Evolutionary conservation across 2,329 filamentous ascomycete genomes (phyloP).

Genomic region (Chrysoporthe austroafricana): DNA sequence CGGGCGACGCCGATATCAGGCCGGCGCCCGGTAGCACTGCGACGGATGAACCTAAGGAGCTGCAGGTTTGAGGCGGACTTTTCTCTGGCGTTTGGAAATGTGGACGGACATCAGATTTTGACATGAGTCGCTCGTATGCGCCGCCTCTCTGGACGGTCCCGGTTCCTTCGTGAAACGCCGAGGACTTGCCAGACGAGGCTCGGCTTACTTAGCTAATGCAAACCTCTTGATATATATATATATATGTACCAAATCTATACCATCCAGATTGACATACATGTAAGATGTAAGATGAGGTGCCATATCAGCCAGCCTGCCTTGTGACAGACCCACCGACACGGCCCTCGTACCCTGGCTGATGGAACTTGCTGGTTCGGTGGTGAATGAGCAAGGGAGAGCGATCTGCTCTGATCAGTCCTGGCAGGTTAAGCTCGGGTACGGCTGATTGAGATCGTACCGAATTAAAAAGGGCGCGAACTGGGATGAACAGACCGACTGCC

Average conservation of each 20-base stretch:
- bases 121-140: not conserved
- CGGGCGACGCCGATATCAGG: conserved; percentile 1
- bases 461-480: not conserved
- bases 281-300: not conserved
- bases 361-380: not conserved
- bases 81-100: not conserved
- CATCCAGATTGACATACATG: not conserved
- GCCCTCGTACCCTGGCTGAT: not conserved
- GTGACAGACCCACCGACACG: not conserved
- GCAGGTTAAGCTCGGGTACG: too few relatives aligned
- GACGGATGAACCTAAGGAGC: not conserved
- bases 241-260: not conserved
- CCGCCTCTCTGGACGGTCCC: not conserved
- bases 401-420: too few relatives aligned
- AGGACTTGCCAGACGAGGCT: not conserved
- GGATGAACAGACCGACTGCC: not conserved
- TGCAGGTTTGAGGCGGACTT: conserved; percentile 1
- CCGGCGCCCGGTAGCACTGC: not conserved
- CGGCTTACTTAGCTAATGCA: not conserved
- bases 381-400: not conserved
- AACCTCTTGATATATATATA: not conserved
- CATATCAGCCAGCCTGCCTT: not conserved
- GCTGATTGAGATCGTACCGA: too few relatives aligned
- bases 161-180: not conserved
- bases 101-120: not conserved